phyloP scores from a whole-genome alignment of 148 eudicot species.

The Amaranthus cruentus region DNA sequence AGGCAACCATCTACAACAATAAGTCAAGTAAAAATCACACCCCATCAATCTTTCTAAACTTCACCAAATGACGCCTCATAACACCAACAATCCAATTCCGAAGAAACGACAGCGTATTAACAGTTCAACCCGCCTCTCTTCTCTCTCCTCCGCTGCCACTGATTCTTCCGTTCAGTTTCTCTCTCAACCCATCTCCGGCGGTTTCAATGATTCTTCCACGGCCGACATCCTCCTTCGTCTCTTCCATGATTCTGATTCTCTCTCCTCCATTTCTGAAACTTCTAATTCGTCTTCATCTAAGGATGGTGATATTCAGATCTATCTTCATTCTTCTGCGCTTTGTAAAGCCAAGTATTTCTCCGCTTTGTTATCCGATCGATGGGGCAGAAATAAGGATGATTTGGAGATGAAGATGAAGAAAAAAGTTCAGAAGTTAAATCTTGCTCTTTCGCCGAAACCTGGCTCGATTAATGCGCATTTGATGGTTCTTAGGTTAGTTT shows the following conservation, averaged over 20 bases:
- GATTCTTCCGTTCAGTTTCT: slow-evolving; percentile 29
- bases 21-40: neutral
- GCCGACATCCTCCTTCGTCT: slow-evolving; percentile 70
- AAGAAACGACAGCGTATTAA: slow-evolving; percentile 49
- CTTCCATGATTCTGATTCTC: slow-evolving; percentile 35
- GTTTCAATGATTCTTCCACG: slow-evolving; percentile 69
- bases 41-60: neutral
- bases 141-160: slow-evolving; percentile 33
- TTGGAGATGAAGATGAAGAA: neutral
- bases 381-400: slow-evolving; percentile 38
- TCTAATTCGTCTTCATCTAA: slow-evolving; percentile 15
- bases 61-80: slow-evolving; percentile 4
- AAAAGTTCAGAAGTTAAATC: slow-evolving; percentile 27
- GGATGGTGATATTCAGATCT: slow-evolving; percentile 40
- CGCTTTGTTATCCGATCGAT: slow-evolving; percentile 71
- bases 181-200: slow-evolving; percentile 26
- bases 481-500: slow-evolving; percentile 53
- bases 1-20: no score
- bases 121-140: slow-evolving; percentile 32
- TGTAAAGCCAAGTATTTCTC: slow-evolving; percentile 63
- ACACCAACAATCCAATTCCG: slow-evolving; percentile 8
- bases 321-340: slow-evolving; percentile 62
- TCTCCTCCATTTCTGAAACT: slow-evolving; percentile 20
- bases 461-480: slow-evolving; percentile 47
- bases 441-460: slow-evolving; percentile 31